A percentile compares a stretch with the other conserved stretches of the same genome.
phyloP scores from a whole-genome alignment of 2,329 filamentous ascomycete genomes.

The Talaromyces sp. region DNA sequence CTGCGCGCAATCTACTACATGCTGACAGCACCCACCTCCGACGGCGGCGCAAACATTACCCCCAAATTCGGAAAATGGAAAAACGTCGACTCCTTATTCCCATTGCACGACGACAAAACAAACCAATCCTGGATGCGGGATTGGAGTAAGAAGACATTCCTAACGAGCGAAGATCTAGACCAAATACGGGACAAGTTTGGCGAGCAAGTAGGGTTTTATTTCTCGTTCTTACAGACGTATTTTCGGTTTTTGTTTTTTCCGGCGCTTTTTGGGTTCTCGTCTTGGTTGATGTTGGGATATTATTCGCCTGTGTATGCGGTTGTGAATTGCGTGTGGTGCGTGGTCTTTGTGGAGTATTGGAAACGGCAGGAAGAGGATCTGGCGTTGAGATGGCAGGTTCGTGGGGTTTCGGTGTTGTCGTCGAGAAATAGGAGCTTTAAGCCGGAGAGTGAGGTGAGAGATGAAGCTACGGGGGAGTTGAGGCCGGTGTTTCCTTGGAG shows the following conservation, averaged over 20 bases:
- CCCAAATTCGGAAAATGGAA: slow-evolving; percentile 69
- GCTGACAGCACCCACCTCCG: slow-evolving; percentile 68
- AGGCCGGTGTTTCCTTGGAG: slow-evolving; percentile 72
- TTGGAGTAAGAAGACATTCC: slow-evolving; percentile 57
- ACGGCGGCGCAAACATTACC: slow-evolving; percentile 76
- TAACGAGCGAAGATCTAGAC: slow-evolving; percentile 63
- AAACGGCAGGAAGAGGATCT: slow-evolving; percentile 89
- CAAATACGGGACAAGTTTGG: slow-evolving; percentile 75
- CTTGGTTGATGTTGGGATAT: slow-evolving; percentile 77
- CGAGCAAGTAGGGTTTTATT: slow-evolving; percentile 87
- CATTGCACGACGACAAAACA: slow-evolving; percentile 72
- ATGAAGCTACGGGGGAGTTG: slow-evolving; percentile 79
- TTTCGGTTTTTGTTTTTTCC: slow-evolving; percentile 82
- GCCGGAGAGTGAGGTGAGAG: slow-evolving; percentile 71
- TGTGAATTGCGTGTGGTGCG: slow-evolving; percentile 77
- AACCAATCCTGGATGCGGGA: slow-evolving; percentile 75
- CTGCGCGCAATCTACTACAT: slow-evolving; percentile 83
- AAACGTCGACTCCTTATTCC: slow-evolving; percentile 70
- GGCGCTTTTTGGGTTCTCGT: slow-evolving; percentile 71
- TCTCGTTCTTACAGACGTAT: slow-evolving; percentile 92
- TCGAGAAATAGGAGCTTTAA: slow-evolving; percentile 73
- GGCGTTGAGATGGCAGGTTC: slow-evolving; percentile 84
- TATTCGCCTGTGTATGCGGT: slow-evolving; percentile 82
- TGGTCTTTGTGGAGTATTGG: slow-evolving; percentile 94
- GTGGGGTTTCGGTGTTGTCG: slow-evolving; percentile 79